Evolutionary conservation across 2,329 filamentous ascomycete genomes (phyloP).

Genomic region (Microcyclosporella mali): DNA sequence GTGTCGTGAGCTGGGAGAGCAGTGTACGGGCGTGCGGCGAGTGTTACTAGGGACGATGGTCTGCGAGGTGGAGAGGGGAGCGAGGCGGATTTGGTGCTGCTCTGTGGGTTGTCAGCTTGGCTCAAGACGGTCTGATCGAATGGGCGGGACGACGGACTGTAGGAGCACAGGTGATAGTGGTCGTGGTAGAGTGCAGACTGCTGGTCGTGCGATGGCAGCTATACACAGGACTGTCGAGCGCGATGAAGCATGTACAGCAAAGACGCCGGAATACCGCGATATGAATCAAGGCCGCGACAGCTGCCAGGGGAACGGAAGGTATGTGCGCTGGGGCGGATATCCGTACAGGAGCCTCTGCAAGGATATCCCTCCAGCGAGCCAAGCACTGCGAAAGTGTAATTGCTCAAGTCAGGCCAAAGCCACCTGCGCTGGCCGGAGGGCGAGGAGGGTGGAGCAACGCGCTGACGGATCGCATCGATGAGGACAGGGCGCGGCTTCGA

Average conservation of each 20-base stretch:
- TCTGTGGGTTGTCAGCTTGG: slow-evolving; percentile 9
- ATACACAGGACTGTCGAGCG: slow-evolving; percentile 1
- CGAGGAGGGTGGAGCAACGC: slow-evolving; percentile 1
- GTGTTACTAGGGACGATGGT: slow-evolving; percentile 2
- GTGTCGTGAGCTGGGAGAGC: slow-evolving; percentile 8
- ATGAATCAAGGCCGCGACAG: slow-evolving; percentile 14
- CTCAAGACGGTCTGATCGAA: not conserved
- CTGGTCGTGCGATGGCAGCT: not conserved
- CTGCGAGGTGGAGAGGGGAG: not conserved
- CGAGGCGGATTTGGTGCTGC: slow-evolving; percentile 1
- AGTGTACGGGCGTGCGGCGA: slow-evolving; percentile 5
- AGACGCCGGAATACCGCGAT: slow-evolving; percentile 7
- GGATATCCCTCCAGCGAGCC: slow-evolving; percentile 21
- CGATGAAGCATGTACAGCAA: slow-evolving; percentile 6
- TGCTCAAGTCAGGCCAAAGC: slow-evolving; percentile 9
- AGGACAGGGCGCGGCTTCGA: slow-evolving; percentile 4
- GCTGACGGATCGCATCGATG: slow-evolving; percentile 11
- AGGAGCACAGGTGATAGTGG: not conserved
- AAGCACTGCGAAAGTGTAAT: slow-evolving; percentile 19
- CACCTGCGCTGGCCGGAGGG: slow-evolving; percentile 9
- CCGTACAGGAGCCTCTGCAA: slow-evolving; percentile 18
- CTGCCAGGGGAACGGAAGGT: slow-evolving; percentile 17
- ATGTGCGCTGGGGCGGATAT: slow-evolving; percentile 21
- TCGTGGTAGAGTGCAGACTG: not conserved
- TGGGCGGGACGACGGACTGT: not conserved